Base-by-base conservation (phyloP, 2,329 filamentous ascomycete species). In the Clarireedia sp. region DNA sequence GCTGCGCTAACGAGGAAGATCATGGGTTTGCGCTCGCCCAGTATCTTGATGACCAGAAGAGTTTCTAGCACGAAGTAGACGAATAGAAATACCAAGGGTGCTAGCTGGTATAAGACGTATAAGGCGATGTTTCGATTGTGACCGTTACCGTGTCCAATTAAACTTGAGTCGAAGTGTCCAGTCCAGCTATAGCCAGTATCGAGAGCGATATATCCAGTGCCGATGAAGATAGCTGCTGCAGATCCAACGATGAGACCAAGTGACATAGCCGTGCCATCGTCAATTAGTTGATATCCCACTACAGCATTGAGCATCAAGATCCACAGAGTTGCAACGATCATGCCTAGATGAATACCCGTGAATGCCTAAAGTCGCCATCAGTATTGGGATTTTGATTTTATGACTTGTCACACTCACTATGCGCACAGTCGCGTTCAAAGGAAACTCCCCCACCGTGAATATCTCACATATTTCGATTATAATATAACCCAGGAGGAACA, bases 401-500 rank as follows among this genome's bases (percentile, higher is more conserved):
- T 48, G 51, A 47, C 17, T 49, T 33, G 21, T 48, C 40, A 46
- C 46, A 75, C 85, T 61, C 78, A 87, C 90, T 65, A 88, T 79
- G 69, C 90, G 83, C 57, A 89, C 87, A 49, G 74, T 81, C 51
- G 78, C 74, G 62, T 81, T 75, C 19, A 96, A 74, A 2, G 92
- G 90, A 66, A 99, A 92, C 29, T 86, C 88, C 63, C 94, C 94
- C 37, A 97, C 84, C 0, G 90, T 91, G 74, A 99, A 96, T 67
- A 99, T 96, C 71, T 97, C 94, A 73, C 91, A 96, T 66, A 99
- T 88, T 65, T 88, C 84, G 59, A 97, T 84, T 57, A 97, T 73
- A 56, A 95, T 86, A 70, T 90, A 99, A 50, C 87, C 86, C 43
- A 89, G 60, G 50, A 99, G 81, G 74, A 99, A 97, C 36, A 96